Base-by-base conservation (phyloP, 768 basidiomycete species). In the Termitomyces sp. region DNA sequence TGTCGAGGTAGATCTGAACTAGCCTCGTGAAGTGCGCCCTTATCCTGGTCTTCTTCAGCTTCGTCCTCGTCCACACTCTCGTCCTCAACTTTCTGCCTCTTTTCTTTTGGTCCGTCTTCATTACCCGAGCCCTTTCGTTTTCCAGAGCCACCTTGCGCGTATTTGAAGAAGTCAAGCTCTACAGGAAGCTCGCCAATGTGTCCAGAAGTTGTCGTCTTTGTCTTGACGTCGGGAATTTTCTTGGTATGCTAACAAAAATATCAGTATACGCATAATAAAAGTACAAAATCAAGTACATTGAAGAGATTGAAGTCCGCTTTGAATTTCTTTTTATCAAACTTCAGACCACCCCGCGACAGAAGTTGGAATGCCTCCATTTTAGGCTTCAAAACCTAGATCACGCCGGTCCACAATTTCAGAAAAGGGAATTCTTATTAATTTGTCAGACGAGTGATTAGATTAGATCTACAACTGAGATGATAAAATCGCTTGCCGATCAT, bases 161-260 rank as follows among this genome's bases (percentile, higher is more conserved):
- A 93, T 64, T 89, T 93, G 75, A 98, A 98, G 71, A 96, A 95
- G 69, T 98, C 93, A 7, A 98, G 80, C 65, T 90, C 91, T 2
- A 76, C 63, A 1, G 90, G 94, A 44, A 95, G 79, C 56, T 81
- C 82, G 9, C 73, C 75, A 57, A 66, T 66, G 55, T 59, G 60
- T 65, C 32, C 58, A 58, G 57, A 67, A 62, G 66, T 59, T 63
- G 58, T 62, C 35, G 56, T 52, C 65, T 56, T 54, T 44, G 59
- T 53, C 50, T 61, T 52, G 31, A 32, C 21, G 8, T 35, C 27
- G 8, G 12, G 17, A 44, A 14, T 38, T 45, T 35, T 16, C 37
- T 63, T 65, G n/a, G 62, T 38, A 45, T 65, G 62, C 67, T 67
- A 41, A 46, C 32, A 45, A 59, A 25, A 31, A 44, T 52, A 56